phyloP scores from a whole-genome alignment of 805 yeast genomes.

The Debaryomyces tyrocola region DNA sequence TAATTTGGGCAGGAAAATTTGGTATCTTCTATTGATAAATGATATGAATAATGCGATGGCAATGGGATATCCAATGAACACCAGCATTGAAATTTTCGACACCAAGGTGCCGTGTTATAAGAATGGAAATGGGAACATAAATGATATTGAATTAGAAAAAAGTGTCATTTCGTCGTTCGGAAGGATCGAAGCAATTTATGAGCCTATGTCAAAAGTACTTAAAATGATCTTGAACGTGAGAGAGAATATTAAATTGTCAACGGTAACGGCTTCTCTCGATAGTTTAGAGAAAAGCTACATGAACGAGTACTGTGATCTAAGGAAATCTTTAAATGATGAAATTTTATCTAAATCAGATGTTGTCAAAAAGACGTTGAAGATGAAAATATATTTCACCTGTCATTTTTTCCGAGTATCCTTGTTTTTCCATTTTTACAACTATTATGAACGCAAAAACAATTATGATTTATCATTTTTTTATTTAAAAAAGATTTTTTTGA shows the following conservation, averaged over 20 bases:
- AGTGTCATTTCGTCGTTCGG: slow-evolving; percentile 17
- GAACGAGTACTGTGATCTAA: slow-evolving; percentile 4
- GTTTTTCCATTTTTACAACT: slow-evolving; percentile 23
- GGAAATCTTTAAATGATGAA: background rate
- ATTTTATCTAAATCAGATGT: background rate
- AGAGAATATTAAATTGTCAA: slow-evolving; percentile 11
- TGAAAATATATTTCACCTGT: slow-evolving; percentile 19
- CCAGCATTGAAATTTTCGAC: slow-evolving; percentile 22
- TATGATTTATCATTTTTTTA: slow-evolving; percentile 23
- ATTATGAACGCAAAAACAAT: slow-evolving; percentile 24
- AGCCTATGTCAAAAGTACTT: slow-evolving; percentile 11
- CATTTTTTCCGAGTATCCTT: slow-evolving; percentile 20
- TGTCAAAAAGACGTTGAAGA: slow-evolving; percentile 5
- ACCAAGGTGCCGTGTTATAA: slow-evolving; percentile 17
- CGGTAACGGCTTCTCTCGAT: slow-evolving; percentile 10
- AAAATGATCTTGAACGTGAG: slow-evolving; percentile 15
- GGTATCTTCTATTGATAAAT: slow-evolving; percentile 20
- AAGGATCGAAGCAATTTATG: slow-evolving; percentile 9
- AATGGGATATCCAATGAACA: slow-evolving; percentile 23
- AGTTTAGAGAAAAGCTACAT: slow-evolving; percentile 11
- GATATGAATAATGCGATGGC: slow-evolving; percentile 20
- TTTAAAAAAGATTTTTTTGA: slow-evolving; percentile 22
- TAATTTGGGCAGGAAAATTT: slow-evolving; percentile 27
- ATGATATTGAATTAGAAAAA: slow-evolving; percentile 30
- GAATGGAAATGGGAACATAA: slow-evolving; percentile 30